A percentile compares a stretch with the other conserved stretches of the same genome.
phyloP scores from a whole-genome alignment of 164 flowering plant species.

The Nelumbo lutea region DNA sequence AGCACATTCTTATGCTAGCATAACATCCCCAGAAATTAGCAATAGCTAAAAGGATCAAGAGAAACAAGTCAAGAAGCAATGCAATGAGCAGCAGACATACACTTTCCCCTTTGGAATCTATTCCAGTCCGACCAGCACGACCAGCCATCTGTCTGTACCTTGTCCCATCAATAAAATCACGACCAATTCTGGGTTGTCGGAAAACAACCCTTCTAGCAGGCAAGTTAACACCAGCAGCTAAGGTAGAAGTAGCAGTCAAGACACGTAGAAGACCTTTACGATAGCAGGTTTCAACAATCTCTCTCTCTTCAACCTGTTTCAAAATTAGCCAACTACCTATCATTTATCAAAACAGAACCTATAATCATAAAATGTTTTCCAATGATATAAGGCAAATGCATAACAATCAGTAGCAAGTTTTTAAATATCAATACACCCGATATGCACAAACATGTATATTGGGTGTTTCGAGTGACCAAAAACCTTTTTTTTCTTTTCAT shows the following conservation, averaged over 20 bases:
- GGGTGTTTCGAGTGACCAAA: neutral
- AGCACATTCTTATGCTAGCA: neutral
- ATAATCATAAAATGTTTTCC: neutral
- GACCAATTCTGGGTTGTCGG: conserved; percentile 93
- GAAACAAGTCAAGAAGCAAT: neutral
- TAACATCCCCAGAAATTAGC: neutral
- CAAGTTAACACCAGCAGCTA: conserved; percentile 97
- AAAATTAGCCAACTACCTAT: conserved; percentile 5
- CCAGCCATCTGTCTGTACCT: conserved; percentile 97
- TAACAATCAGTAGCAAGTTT: neutral
- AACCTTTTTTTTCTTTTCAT: too few relatives aligned
- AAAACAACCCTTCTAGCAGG: conserved; percentile 98
- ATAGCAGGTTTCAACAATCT: conserved; percentile 87
- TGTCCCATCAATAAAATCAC: conserved; percentile 93
- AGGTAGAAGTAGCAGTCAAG: conserved; percentile 90
- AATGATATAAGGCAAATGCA: neutral
- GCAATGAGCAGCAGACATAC: conserved; percentile 40
- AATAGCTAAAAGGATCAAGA: conserved; percentile 3
- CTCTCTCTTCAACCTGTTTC: conserved; percentile 91
- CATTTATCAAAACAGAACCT: neutral
- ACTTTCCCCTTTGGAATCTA: conserved; percentile 97
- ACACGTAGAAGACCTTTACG: conserved; percentile 87
- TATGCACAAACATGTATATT: neutral
- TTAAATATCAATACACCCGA: neutral
- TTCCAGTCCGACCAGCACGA: conserved; percentile 98